These are phyloP conservation scores for Hyphopichia burtonii DNA, from an alignment of 1,139 yeast genomes.

Conservation along the genomic window DNA sequence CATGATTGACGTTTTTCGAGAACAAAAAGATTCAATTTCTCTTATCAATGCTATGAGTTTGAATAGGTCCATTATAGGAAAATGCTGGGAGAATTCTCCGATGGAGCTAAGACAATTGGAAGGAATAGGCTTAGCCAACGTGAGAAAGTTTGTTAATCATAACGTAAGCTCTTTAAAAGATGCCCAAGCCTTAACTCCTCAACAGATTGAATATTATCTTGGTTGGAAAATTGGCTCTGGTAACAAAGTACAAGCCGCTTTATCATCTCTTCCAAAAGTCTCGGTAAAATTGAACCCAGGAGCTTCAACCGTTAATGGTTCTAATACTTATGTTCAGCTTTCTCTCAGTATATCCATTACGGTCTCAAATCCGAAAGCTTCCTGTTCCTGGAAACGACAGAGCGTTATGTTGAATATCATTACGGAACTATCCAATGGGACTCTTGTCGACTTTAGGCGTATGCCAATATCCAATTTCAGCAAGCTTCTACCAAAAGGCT, in stretches of 20 bases:
- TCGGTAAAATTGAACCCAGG: neutral
- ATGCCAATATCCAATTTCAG: conserved; percentile 25
- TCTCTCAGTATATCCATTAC: conserved; percentile 16
- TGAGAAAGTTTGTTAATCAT: conserved; percentile 33
- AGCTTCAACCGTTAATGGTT: neutral
- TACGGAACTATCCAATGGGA: conserved; percentile 22
- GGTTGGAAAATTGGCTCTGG: conserved; percentile 41
- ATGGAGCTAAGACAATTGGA: conserved; percentile 43
- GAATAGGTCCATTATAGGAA: conserved; percentile 35
- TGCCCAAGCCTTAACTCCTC: conserved; percentile 21
- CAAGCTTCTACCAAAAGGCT: conserved; percentile 12
- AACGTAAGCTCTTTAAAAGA: conserved; percentile 28
- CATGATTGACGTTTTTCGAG: conserved; percentile 40
- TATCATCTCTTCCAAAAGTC: conserved; percentile 23
- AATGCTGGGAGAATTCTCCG: conserved; percentile 49
- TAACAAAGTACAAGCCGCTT: conserved; percentile 22
- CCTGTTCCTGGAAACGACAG: conserved; percentile 30
- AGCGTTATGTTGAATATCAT: conserved; percentile 21
- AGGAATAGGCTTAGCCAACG: conserved; percentile 39
- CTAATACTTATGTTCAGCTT: neutral
- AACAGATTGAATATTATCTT: conserved; percentile 36
- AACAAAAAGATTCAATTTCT: conserved; percentile 38
- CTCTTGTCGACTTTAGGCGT: conserved; percentile 38
- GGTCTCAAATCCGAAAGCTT: conserved; percentile 11
- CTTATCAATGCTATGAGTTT: conserved; percentile 32